Conservation (phyloP, 148 eudicot genomes). For the Rhododendron griersonianum region DNA sequence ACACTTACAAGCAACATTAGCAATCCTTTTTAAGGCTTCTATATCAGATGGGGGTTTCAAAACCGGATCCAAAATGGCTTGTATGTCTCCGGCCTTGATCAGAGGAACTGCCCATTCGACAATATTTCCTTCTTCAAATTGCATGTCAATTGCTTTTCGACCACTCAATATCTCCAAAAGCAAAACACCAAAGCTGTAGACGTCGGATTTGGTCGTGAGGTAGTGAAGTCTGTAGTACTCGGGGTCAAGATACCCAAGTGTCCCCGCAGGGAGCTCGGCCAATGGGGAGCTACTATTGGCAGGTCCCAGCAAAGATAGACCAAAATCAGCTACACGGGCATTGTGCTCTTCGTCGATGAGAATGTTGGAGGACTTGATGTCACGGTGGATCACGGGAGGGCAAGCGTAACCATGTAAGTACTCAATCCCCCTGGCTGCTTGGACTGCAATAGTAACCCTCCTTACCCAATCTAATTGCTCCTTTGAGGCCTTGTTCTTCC, state of each 20-base stretch:
- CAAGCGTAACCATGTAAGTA: conserved; percentile 96
- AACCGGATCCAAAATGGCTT: conserved; percentile 55
- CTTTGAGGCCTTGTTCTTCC: conserved; percentile 46
- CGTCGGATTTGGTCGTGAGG: conserved; percentile 90
- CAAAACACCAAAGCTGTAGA: conserved; percentile 93
- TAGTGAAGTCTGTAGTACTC: conserved; percentile 96
- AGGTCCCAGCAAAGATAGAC: conserved; percentile 80
- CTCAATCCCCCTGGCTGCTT: conserved; percentile 94
- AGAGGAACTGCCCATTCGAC: conserved; percentile 97
- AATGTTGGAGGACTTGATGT: conserved; percentile 89
- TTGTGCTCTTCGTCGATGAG: conserved; percentile 94
- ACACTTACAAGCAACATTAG: conserved; percentile 76
- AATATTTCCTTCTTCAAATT: conserved; percentile 81
- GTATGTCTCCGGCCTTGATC: conserved; percentile 60
- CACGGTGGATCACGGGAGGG: conserved; percentile 92
- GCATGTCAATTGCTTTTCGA: conserved; percentile 89
- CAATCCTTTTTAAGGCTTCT: conserved; percentile 74
- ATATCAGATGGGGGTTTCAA: conserved; percentile 55
- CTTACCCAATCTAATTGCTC: conserved; percentile 87
- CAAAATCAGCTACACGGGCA: conserved; percentile 94
- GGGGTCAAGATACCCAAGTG: conserved; percentile 90
- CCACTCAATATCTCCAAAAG: conserved; percentile 88
- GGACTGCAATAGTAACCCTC: conserved; percentile 89
- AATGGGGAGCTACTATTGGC: conserved; percentile 80
- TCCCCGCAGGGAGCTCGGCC: conserved; percentile 95